A percentile compares a stretch with the other conserved stretches of the same genome.
Conservation (phyloP, 1,284 basidiomycete species). For the Chondrostereum purpureum region DNA sequence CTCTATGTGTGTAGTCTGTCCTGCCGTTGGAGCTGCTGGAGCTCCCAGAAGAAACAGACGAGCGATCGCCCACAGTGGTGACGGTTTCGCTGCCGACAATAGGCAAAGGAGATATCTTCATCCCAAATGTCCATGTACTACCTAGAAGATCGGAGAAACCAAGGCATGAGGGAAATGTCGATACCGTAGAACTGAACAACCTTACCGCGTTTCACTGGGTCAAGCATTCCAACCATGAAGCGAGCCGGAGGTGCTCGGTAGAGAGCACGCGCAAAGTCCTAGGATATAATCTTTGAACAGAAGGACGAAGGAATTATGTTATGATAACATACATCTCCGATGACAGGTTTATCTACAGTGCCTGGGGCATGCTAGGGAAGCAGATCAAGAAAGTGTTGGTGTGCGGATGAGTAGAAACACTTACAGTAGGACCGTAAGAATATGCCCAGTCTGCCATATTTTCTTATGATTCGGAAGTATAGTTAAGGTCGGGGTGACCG, state of each 20-base stretch:
- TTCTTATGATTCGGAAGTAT: background rate
- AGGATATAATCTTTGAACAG: slow-evolving; percentile 3
- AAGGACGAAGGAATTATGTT: background rate
- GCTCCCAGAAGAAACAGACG: slow-evolving; percentile 30
- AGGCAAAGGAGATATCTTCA: slow-evolving; percentile 48
- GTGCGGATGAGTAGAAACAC: slow-evolving; percentile 2
- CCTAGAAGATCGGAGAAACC: slow-evolving; percentile 30
- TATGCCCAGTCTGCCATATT: background rate
- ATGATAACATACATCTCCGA: slow-evolving; percentile 21
- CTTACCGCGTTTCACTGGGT: slow-evolving; percentile 57
- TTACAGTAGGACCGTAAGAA: slow-evolving; percentile 4
- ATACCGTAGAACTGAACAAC: slow-evolving; percentile 23
- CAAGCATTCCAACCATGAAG: slow-evolving; percentile 52
- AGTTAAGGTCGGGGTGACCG: background rate
- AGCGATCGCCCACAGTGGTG: slow-evolving; percentile 29
- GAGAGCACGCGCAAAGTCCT: slow-evolving; percentile 53
- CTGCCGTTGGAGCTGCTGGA: slow-evolving; percentile 8
- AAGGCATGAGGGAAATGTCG: background rate
- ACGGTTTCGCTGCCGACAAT: too few species aligned
- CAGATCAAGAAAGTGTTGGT: background rate
- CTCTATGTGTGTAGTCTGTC: slow-evolving; percentile 6
- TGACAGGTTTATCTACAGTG: slow-evolving; percentile 20
- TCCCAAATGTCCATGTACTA: slow-evolving; percentile 48
- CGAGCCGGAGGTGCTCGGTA: slow-evolving; percentile 49
- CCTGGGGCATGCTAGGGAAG: slow-evolving; percentile 5